Conservation (phyloP, 176 grass and related monocot genomes). For the Aechmea fasciata region DNA sequence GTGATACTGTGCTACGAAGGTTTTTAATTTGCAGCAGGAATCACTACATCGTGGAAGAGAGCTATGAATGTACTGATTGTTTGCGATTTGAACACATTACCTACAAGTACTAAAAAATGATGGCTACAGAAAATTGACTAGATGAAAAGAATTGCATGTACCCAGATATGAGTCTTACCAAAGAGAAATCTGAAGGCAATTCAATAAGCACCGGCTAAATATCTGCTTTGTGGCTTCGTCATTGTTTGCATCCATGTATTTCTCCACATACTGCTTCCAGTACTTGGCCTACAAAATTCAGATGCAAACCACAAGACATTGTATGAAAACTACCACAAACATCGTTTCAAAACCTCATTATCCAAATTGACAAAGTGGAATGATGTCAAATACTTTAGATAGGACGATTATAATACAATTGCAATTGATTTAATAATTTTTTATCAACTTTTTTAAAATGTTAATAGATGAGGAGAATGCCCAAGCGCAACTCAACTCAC, state of each 20-base stretch:
- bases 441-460: too few species aligned
- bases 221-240: constrained; percentile 78
- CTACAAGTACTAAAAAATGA: not conserved
- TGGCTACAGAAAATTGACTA: not conserved
- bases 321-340: not conserved
- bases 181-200: constrained; percentile 73
- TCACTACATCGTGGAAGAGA: too few species aligned
- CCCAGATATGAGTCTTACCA: constrained; percentile 30
- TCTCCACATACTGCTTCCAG: constrained; percentile 98
- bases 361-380: too few species aligned
- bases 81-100: not conserved
- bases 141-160: not conserved
- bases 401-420: too few species aligned
- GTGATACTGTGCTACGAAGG: too few species aligned
- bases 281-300: constrained; percentile 53
- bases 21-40: too few species aligned
- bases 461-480: too few species aligned
- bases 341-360: too few species aligned
- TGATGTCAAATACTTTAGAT: too few species aligned
- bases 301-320: not conserved
- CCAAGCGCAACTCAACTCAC: too few species aligned
- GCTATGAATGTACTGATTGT: too few species aligned
- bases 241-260: constrained; percentile 66
- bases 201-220: constrained; percentile 87
- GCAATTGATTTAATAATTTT: too few species aligned